A percentile compares a stretch with the other conserved stretches of the same genome.
Evolutionary conservation across 176 grass and related monocot genomes (phyloP).

Genomic region (Stipa capillata): DNA sequence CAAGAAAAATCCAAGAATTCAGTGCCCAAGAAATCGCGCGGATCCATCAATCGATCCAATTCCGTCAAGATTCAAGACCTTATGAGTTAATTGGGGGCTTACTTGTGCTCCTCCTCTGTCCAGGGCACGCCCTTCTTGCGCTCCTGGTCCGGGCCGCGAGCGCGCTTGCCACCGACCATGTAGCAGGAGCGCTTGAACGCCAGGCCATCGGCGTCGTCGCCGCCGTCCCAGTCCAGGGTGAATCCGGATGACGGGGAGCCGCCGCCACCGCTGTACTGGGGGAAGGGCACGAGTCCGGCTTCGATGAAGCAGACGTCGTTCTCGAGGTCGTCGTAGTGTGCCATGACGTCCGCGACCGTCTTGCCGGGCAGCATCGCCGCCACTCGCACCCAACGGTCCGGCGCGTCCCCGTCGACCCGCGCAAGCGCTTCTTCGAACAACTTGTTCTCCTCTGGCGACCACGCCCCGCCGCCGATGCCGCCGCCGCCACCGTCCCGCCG

Average conservation of each 20-base stretch:
- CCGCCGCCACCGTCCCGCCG: background rate
- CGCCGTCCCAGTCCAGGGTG: constrained; percentile 62
- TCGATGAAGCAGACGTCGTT: constrained; percentile 84
- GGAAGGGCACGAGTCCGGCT: constrained; percentile 64
- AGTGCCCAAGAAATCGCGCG: background rate
- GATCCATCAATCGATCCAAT: background rate
- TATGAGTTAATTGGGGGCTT: background rate
- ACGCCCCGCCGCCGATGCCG: constrained; percentile 23
- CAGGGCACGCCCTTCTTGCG: constrained; percentile 97
- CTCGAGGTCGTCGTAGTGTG: constrained; percentile 63
- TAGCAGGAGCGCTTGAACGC: constrained; percentile 63
- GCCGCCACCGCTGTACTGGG: constrained; percentile 27
- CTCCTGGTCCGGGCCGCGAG: constrained; percentile 59
- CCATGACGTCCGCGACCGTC: constrained; percentile 42
- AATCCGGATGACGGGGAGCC: constrained; percentile 27
- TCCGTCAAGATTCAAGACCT: too few species aligned
- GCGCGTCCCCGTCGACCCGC: constrained; percentile 44
- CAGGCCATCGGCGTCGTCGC: background rate
- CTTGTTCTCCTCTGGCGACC: constrained; percentile 93
- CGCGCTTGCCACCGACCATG: constrained; percentile 53
- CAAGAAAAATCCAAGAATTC: background rate
- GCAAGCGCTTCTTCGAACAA: constrained; percentile 70
- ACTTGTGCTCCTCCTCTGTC: constrained; percentile 99
- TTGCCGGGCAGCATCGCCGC: constrained; percentile 48
- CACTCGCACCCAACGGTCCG: constrained; percentile 65